phyloP scores from a whole-genome alignment of 2,329 filamentous ascomycete genomes.

The Cyphellophora attinorum region DNA sequence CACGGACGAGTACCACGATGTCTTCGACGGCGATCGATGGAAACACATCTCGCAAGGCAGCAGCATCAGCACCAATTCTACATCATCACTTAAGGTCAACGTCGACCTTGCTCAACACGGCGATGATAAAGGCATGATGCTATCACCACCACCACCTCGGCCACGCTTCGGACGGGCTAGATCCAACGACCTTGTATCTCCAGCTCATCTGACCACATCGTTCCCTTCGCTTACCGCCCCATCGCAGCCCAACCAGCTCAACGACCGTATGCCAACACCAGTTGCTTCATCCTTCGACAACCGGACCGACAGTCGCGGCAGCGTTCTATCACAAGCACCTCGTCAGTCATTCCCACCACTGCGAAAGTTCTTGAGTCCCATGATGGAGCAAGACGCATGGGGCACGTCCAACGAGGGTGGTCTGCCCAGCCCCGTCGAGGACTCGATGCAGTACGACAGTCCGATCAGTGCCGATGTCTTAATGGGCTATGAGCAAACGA shows the following conservation, averaged over 20 bases:
- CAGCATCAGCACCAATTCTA: background rate
- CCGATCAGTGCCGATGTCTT: conserved; percentile 10
- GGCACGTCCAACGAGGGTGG: conserved; percentile 10
- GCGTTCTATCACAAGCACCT: conserved; percentile 9
- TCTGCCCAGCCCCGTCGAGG: conserved; percentile 15
- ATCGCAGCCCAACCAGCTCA: conserved; percentile 8
- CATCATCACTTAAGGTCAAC: background rate
- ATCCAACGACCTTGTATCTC: conserved; percentile 17
- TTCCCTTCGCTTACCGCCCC: conserved; percentile 1
- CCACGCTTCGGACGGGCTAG: conserved; percentile 13
- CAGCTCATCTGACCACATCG: background rate
- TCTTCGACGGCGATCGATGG: too few species aligned
- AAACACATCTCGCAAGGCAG: too few species aligned
- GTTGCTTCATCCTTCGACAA: conserved; percentile 15
- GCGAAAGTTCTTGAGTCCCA: conserved; percentile 16
- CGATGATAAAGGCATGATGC: background rate
- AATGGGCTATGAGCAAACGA: conserved; percentile 11
- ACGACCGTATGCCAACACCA: conserved; percentile 17
- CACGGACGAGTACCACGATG: too few species aligned
- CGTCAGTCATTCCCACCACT: conserved; percentile 15
- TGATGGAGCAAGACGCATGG: conserved; percentile 19
- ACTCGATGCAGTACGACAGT: conserved; percentile 1
- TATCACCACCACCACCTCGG: conserved; percentile 2
- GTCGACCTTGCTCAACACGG: background rate
- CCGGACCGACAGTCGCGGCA: conserved; percentile 8